Evolutionary conservation across 2,329 filamentous ascomycete genomes (phyloP).

Genomic region (Parastagonospora avenae): DNA sequence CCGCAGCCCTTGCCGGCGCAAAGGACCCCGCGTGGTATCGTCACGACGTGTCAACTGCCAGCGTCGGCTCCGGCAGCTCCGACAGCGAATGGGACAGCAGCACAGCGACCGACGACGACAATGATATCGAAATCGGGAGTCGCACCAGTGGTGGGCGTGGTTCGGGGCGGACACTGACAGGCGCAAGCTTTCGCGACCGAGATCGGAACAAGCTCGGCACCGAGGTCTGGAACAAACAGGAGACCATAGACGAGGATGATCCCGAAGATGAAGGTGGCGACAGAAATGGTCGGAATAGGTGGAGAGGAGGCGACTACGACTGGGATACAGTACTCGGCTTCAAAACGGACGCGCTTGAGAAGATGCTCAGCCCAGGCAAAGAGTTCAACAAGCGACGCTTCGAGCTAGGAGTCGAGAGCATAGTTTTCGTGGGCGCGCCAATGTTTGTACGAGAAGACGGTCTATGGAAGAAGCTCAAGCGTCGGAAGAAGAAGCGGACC

Average conservation of each 20-base stretch:
- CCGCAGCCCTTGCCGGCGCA: slow-evolving; percentile 39
- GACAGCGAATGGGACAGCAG: slow-evolving; percentile 47
- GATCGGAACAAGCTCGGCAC: slow-evolving; percentile 32
- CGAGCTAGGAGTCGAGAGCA: slow-evolving; percentile 47
- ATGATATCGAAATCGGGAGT: slow-evolving; percentile 41
- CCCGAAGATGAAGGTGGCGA: slow-evolving; percentile 25
- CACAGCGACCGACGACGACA: slow-evolving; percentile 41
- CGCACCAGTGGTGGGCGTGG: slow-evolving; percentile 42
- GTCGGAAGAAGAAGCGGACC: slow-evolving; percentile 36
- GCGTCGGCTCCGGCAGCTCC: slow-evolving; percentile 38
- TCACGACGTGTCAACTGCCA: slow-evolving; percentile 43
- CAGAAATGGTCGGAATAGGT: slow-evolving; percentile 11
- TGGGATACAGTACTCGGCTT: slow-evolving; percentile 49
- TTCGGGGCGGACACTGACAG: slow-evolving; percentile 34
- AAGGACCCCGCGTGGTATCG: slow-evolving; percentile 46
- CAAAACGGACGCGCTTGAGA: slow-evolving; percentile 47
- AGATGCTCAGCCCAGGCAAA: slow-evolving; percentile 45
- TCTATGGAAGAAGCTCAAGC: slow-evolving; percentile 46
- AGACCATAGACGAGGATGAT: slow-evolving; percentile 46
- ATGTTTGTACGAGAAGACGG: slow-evolving; percentile 51
- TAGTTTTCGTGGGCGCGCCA: slow-evolving; percentile 49
- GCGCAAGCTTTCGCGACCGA: slow-evolving; percentile 29
- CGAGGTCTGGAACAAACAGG: slow-evolving; percentile 39
- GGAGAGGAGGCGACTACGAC: slow-evolving; percentile 39
- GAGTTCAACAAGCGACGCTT: slow-evolving; percentile 49